phyloP scores from a whole-genome alignment of 2,329 filamentous ascomycete species.

The Botryotinia globosa region DNA sequence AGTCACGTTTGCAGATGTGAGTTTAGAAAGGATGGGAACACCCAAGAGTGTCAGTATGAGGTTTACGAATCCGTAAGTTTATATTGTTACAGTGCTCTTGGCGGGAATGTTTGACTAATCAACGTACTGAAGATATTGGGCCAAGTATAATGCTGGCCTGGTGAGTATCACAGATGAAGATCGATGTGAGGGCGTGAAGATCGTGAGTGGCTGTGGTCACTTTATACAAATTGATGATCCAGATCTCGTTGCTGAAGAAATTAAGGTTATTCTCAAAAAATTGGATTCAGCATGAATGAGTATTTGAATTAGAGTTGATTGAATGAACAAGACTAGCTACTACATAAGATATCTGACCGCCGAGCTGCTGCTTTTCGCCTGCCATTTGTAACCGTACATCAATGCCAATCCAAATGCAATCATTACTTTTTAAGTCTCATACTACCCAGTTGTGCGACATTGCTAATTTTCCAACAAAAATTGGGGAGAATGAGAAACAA shows the following conservation, averaged over 20 bases:
- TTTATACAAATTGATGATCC: conserved; percentile 39
- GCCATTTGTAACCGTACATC: background rate
- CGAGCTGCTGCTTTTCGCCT: background rate
- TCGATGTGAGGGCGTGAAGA: conserved; percentile 32
- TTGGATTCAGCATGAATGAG: conserved; percentile 17
- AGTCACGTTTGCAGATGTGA: conserved; percentile 35
- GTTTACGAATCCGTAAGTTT: conserved; percentile 38
- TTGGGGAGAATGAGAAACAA: background rate
- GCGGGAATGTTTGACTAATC: background rate
- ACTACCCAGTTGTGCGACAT: background rate
- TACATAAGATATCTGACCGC: background rate
- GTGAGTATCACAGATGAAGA: conserved; percentile 35
- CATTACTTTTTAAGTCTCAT: background rate
- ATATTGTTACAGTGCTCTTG: background rate
- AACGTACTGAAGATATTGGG: conserved; percentile 35
- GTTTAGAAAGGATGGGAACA: conserved; percentile 37
- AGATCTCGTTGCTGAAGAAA: conserved; percentile 37
- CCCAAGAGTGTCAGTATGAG: conserved; percentile 35
- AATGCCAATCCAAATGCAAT: background rate
- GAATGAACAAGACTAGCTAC: background rate
- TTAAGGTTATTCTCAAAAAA: conserved; percentile 41
- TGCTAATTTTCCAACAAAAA: background rate
- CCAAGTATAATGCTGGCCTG: conserved; percentile 38
- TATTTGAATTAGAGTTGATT: background rate
- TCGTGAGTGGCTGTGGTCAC: conserved; percentile 38